A percentile compares a stretch with the other conserved stretches of the same genome.
Evolutionary conservation across 306 rosid species (phyloP).

Genomic region (Malus fusca): DNA sequence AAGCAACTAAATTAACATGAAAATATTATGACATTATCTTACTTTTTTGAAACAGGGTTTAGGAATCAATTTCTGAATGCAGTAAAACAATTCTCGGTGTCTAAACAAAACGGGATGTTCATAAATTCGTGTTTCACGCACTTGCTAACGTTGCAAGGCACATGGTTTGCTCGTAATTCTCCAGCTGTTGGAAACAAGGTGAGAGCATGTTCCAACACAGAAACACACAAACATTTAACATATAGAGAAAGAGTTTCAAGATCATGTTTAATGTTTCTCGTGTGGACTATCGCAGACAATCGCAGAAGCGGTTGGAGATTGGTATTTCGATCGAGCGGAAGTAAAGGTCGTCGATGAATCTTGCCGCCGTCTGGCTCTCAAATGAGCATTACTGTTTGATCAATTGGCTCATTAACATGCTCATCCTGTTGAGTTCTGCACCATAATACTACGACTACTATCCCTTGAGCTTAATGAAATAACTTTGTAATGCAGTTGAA

Average conservation of each 20-base stretch:
- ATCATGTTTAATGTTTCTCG: background rate
- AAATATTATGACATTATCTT: background rate
- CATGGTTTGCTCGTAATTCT: conserved; percentile 73
- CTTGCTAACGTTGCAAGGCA: conserved; percentile 74
- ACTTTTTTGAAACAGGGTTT: conserved; percentile 42
- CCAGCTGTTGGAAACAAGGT: conserved; percentile 69
- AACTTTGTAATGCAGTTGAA: conserved; percentile 16
- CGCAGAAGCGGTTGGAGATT: conserved; percentile 79
- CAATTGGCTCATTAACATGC: background rate
- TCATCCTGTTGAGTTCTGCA: background rate
- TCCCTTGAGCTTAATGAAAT: background rate
- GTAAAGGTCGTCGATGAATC: conserved; percentile 57
- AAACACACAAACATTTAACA: background rate
- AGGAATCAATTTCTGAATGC: conserved; percentile 64
- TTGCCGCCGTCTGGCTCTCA: conserved; percentile 58
- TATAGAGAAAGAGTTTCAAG: background rate
- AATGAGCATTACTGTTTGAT: conserved; percentile 11
- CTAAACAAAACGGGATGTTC: conserved; percentile 57
- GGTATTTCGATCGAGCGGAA: conserved; percentile 74
- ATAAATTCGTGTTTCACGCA: conserved; percentile 81
- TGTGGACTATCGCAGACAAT: conserved; percentile 47
- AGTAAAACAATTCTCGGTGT: conserved; percentile 41
- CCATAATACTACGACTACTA: too few relatives aligned
- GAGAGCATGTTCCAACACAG: conserved; percentile 7
- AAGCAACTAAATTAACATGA: background rate